Base-by-base conservation (phyloP, 208 protist species). In the Trypanosoma lewisi region DNA sequence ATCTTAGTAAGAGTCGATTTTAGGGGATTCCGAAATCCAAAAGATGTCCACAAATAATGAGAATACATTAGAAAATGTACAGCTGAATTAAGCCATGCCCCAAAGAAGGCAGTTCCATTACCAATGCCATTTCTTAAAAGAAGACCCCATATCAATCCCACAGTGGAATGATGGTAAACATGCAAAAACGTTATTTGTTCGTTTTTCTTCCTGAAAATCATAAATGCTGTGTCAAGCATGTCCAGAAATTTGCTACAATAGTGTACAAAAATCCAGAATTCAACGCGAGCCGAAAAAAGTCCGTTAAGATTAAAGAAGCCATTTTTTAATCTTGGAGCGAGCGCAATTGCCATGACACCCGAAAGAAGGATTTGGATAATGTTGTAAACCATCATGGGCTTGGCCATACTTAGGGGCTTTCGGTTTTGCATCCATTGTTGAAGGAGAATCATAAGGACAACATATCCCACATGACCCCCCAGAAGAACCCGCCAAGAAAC, bases 21-120 rank as follows among this genome's bases (percentile, higher is more conserved):
- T 27, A 95, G 67, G 11, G 89, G 89, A 80, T 97, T 96, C 12
- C 48, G 72, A 76, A 82, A 85, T 51, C 91, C 91, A 3, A 95
- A 74, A 25, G 85, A 84, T 49, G 85, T 93, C 67, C 82, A 91
- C 5, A 95, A 62, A 68, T 96, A 97, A 79, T 97, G 89, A 52
- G 83, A 85, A 77, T 96, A 97, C 91, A 97, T 97, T 16, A 97
- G 72, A 28, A 83, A 77, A 71, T 97, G 89, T n/a, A 95, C 83
- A 37, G 75, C 27, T 21, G 85, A 89, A 85, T 96, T 96, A 67
- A 95, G 93, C 80, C 89, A 94, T 30, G 84, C 84, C 1, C 88
- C 89, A 55, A 89, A 95, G 68, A 90, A 90, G 23, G 87, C 89
- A 0, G 87, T 93, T 34, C 89, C 89, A 72, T 94, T 94, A 2